phyloP scores from a whole-genome alignment of 768 basidiomycete species.

The Trametes maxima region DNA sequence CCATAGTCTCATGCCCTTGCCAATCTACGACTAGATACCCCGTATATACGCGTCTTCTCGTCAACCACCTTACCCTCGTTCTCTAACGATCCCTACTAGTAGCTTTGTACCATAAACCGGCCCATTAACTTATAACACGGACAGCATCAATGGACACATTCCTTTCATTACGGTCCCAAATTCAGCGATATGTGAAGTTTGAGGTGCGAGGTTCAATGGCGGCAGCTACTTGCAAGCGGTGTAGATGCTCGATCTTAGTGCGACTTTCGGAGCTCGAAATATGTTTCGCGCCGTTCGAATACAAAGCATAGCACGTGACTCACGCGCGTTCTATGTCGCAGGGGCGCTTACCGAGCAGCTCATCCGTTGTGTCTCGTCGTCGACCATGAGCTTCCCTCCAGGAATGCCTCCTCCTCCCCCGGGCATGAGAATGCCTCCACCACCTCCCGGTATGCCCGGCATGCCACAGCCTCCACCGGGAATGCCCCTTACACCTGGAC shows the following conservation, averaged over 20 bases:
- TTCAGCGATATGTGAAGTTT: too few species aligned
- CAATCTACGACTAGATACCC: conserved; percentile 60
- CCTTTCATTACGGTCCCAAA: not conserved
- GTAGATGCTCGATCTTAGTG: too few species aligned
- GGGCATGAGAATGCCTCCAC: conserved; percentile 41
- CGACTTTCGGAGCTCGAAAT: not conserved
- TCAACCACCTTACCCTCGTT: not conserved
- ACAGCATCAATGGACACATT: not conserved
- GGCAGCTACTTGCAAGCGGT: too few species aligned
- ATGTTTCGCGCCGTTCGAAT: not conserved
- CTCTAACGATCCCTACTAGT: not conserved
- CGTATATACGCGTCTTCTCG: not conserved
- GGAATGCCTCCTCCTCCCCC: conserved; percentile 55
- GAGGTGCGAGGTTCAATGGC: too few species aligned
- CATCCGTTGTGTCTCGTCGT: conserved; percentile 26
- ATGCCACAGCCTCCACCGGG: conserved; percentile 40
- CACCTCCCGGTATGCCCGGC: conserved; percentile 43
- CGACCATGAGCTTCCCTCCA: conserved; percentile 53
- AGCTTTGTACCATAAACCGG: not conserved
- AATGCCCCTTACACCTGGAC: conserved; percentile 36
- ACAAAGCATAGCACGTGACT: not conserved
- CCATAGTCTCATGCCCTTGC: conserved; percentile 66
- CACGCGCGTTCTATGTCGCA: conserved; percentile 11
- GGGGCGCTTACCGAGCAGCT: conserved; percentile 18
- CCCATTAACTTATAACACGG: not conserved